Base-by-base conservation (phyloP, 129 eudicot species). In the Rutidosis leptorrhynchoides region DNA sequence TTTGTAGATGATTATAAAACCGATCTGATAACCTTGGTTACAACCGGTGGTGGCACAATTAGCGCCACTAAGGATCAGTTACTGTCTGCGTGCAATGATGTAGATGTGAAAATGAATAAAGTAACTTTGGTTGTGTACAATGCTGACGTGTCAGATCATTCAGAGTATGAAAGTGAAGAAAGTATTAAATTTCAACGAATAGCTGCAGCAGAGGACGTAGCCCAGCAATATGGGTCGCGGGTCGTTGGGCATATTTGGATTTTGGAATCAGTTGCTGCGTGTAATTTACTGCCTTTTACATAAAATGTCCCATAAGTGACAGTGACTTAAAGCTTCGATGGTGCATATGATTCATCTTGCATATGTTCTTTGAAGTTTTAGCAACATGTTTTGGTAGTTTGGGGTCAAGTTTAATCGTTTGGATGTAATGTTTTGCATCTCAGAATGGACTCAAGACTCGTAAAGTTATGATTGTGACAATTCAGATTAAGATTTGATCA, bases 201-300 rank as follows among this genome's bases (percentile, higher is more conserved):
- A 54, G 85, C 70, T 40, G 82, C 65, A 33, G 87, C 96, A n/a
- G 76, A 81, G 77, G 75, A 70, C 42, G 54, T 85, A 28, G 94
- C 83, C 61, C 77, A 65, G 26, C 68, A 58, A 69, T 71, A 16
- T 2, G 61, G 79, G 54, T 74, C 79, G 24, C 74, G 26, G 30
- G 78, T 77, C 16, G 69, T 83, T 52, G 75, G 75, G 16, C 94
- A 85, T 63, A 83, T 81, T 7, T 89, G 96, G 96, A 74, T 89
- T 65, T 73, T 89, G 84, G 87, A 85, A 62, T 83, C 96, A 19
- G 63, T 89, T 67, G 90, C 96, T 54, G 81, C 87, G 5, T 74
- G 86, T 24, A 58, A 58, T 27, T 64, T 80, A 57, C 60, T 75
- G 56, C 70, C 75, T 27, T 1, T 52, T 28, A 68, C 79, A 19